These are phyloP conservation scores for Cylindrotheca fusiformis DNA, from an alignment of 108 stramenopile species.

Conservation along the genomic window DNA sequence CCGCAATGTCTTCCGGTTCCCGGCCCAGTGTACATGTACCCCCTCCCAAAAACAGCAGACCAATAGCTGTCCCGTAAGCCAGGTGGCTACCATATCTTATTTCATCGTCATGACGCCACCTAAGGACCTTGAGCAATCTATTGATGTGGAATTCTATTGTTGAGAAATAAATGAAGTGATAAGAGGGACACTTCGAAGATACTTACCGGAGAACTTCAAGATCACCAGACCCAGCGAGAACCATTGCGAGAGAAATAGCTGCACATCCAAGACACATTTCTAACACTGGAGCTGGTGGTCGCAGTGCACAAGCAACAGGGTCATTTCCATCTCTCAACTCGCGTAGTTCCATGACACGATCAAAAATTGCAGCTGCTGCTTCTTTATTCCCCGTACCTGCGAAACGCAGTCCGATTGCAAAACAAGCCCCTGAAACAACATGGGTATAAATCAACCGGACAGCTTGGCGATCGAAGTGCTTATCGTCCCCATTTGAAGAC, in stretches of 20 bases:
- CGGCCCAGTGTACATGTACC: slow-evolving; percentile 90
- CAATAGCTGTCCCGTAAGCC: slow-evolving; percentile 88
- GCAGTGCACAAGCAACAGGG: slow-evolving; percentile 54
- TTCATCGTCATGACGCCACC: slow-evolving; percentile 85
- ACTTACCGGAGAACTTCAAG: slow-evolving; percentile 68
- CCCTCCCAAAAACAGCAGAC: slow-evolving; percentile 94
- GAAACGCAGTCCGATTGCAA: slow-evolving; percentile 88
- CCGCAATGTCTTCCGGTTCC: slow-evolving; percentile 89
- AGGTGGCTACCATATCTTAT: slow-evolving; percentile 91
- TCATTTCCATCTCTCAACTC: slow-evolving; percentile 74
- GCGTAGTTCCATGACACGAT: slow-evolving; percentile 65
- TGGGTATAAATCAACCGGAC: slow-evolving; percentile 91
- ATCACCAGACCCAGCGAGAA: slow-evolving; percentile 97
- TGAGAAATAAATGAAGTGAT: too few species aligned
- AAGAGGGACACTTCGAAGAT: too few species aligned
- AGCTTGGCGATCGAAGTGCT: slow-evolving; percentile 80
- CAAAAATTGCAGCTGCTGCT: slow-evolving; percentile 66
- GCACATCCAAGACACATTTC: slow-evolving; percentile 87
- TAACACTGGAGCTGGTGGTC: slow-evolving; percentile 77
- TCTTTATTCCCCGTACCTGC: slow-evolving; percentile 85
- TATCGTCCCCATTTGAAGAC: background rate
- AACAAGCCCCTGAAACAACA: slow-evolving; percentile 92
- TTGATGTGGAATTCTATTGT: too few species aligned
- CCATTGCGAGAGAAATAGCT: slow-evolving; percentile 88
- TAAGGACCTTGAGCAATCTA: slow-evolving; percentile 67